A percentile compares a stretch with the other conserved stretches of the same genome.
Evolutionary conservation across 768 basidiomycete genomes (phyloP).

Genomic region (Mycena rebaudengoi): DNA sequence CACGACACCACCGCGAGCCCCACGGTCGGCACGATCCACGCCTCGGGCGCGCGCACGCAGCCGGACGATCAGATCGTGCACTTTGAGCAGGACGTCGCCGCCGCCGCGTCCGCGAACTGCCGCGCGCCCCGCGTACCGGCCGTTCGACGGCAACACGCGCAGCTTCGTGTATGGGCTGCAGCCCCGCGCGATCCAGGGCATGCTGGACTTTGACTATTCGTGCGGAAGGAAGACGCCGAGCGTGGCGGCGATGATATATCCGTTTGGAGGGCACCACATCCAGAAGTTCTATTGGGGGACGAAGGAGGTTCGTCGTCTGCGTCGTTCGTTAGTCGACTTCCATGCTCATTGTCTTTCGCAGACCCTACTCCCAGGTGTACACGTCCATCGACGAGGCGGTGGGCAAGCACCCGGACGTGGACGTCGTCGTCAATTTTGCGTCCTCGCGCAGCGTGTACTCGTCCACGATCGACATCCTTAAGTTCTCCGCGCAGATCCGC

Average conservation of each 20-base stretch:
- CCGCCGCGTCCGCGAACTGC: conserved; percentile 44
- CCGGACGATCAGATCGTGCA: conserved; percentile 89
- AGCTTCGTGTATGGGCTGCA: conserved; percentile 99
- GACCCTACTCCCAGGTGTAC: conserved; percentile 97
- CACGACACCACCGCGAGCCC: conserved; percentile 49
- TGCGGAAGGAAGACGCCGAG: conserved; percentile 92
- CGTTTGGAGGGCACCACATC: conserved; percentile 99
- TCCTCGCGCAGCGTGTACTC: conserved; percentile 93
- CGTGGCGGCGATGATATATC: conserved; percentile 99
- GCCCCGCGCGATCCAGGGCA: conserved; percentile 97
- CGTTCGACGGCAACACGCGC: conserved; percentile 93
- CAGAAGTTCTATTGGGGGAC: conserved; percentile 99
- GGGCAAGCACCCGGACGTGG: conserved; percentile 94
- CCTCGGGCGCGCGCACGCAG: conserved; percentile 84
- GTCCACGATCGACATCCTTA: conserved; percentile 91
- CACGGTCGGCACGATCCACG: conserved; percentile 74
- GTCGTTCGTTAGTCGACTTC: too few relatives aligned
- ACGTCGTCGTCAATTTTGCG: conserved; percentile 98
- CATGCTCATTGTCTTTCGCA: too few relatives aligned
- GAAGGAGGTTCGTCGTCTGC: too few relatives aligned
- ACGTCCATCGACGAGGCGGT: conserved; percentile 90
- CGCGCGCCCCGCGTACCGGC: conserved; percentile 81
- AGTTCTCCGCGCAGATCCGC: conserved; percentile 57
- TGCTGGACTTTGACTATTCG: conserved; percentile 98
- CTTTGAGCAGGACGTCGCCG: conserved; percentile 82